phyloP scores from a whole-genome alignment of 495 filamentous ascomycete species.

The Trypethelium eluteriae region DNA sequence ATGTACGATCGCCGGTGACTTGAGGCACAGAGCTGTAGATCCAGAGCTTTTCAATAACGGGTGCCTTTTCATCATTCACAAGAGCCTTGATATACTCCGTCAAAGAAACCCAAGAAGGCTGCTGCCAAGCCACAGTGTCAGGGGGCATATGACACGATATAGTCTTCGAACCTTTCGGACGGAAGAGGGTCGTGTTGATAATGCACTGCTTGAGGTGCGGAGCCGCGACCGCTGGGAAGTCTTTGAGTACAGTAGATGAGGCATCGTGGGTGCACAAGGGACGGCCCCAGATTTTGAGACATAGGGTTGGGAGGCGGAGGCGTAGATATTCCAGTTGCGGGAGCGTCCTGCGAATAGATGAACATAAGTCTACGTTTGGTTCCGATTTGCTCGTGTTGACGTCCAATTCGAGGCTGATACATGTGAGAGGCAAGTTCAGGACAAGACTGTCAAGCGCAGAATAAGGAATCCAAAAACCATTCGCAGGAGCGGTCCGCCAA shows the following conservation, averaged over 20 bases:
- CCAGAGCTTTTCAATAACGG: slow-evolving; percentile 5
- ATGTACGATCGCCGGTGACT: neutral
- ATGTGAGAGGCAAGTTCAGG: slow-evolving; percentile 5
- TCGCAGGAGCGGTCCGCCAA: neutral
- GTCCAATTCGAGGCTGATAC: neutral
- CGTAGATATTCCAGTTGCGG: neutral
- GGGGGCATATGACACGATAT: neutral
- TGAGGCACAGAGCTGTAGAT: neutral
- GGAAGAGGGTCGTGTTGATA: neutral
- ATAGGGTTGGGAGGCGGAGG: neutral
- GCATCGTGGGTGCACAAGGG: neutral
- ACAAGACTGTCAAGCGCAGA: slow-evolving; percentile 4
- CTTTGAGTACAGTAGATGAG: neutral
- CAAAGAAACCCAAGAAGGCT: neutral
- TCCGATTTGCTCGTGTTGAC: neutral
- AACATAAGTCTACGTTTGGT: neutral
- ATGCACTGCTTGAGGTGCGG: slow-evolving; percentile 6
- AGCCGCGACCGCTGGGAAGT: neutral
- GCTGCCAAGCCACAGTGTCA: neutral
- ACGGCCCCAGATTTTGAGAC: neutral
- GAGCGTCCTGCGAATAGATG: neutral
- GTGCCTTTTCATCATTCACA: neutral
- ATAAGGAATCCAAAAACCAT: neutral
- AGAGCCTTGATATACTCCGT: neutral
- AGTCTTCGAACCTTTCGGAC: neutral